phyloP scores from a whole-genome alignment of 805 yeast genomes.

The Barnettozyma californica region DNA sequence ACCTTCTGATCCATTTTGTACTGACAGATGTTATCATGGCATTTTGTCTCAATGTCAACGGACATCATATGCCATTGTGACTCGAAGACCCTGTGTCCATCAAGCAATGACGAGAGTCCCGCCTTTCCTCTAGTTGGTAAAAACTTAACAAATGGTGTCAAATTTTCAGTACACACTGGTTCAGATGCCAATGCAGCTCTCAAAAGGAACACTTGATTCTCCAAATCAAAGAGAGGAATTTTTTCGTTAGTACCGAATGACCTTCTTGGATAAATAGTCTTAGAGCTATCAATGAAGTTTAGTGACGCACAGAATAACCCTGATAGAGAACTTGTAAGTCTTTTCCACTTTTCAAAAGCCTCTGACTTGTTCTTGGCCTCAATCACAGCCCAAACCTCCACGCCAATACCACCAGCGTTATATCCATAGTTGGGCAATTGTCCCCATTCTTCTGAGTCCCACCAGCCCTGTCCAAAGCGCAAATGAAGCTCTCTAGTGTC shows the following conservation, averaged over 20 bases:
- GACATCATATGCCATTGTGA: conserved; percentile 94
- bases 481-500: conserved; percentile 72
- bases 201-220: conserved; percentile 46
- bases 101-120: conserved; percentile 78
- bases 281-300: conserved; percentile 76
- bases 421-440: conserved; percentile 66
- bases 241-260: conserved; percentile 26
- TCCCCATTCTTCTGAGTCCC: conserved; percentile 91
- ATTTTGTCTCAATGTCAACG: conserved; percentile 63
- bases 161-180: conserved; percentile 93
- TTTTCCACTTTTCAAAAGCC: conserved; percentile 65
- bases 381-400: conserved; percentile 84
- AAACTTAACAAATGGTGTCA: conserved; percentile 87
- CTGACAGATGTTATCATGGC: conserved; percentile 40
- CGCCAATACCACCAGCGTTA: conserved; percentile 88
- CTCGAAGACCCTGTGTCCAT: conserved; percentile 87
- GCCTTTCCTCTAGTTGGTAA: conserved; percentile 90
- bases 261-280: conserved; percentile 63
- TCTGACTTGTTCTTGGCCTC: conserved; percentile 52
- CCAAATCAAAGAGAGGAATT: conserved; percentile 25
- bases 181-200: conserved; percentile 91
- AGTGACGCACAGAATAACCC: conserved; percentile 95
- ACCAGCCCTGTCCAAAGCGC: conserved; percentile 90
- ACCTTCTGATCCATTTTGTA: conserved; percentile 60
- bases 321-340: conserved; percentile 67